These are phyloP conservation scores for Fusarium sp. DNA, from an alignment of 2,329 filamentous ascomycete genomes.

Conservation along the genomic window DNA sequence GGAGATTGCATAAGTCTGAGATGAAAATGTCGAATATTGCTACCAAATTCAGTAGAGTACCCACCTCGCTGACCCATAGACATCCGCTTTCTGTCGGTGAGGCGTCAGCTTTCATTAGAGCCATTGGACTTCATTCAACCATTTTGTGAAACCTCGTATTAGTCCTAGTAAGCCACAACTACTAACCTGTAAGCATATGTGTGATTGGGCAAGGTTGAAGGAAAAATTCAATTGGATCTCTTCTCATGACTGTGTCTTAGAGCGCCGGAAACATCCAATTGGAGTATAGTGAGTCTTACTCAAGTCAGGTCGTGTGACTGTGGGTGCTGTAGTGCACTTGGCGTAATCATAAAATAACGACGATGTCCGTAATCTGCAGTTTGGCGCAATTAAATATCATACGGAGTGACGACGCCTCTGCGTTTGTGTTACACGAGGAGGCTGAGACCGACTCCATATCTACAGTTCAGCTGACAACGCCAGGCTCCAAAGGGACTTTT, in stretches of 20 bases:
- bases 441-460: too few relatives aligned
- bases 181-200: neutral
- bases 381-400: too few relatives aligned
- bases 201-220: neutral
- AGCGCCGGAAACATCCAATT: neutral
- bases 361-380: neutral
- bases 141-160: neutral
- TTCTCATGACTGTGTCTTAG: neutral
- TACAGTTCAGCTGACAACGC: too few relatives aligned
- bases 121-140: neutral
- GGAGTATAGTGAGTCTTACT: neutral
- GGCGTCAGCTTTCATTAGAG: too few relatives aligned
- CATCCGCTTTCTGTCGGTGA: too few relatives aligned
- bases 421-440: neutral
- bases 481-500: too few relatives aligned
- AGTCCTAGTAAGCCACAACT: constrained; percentile 4
- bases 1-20: too few relatives aligned
- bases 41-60: too few relatives aligned
- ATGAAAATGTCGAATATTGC: too few relatives aligned
- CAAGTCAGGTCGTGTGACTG: neutral
- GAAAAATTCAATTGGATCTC: neutral
- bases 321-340: too few relatives aligned
- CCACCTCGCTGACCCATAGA: too few relatives aligned
- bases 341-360: neutral
- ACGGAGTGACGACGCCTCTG: neutral